Evolutionary conservation across 306 rosid species (phyloP), one percentile per base, ranked within the genome.

Genomic region (Trifolium fragiferum): DNA sequence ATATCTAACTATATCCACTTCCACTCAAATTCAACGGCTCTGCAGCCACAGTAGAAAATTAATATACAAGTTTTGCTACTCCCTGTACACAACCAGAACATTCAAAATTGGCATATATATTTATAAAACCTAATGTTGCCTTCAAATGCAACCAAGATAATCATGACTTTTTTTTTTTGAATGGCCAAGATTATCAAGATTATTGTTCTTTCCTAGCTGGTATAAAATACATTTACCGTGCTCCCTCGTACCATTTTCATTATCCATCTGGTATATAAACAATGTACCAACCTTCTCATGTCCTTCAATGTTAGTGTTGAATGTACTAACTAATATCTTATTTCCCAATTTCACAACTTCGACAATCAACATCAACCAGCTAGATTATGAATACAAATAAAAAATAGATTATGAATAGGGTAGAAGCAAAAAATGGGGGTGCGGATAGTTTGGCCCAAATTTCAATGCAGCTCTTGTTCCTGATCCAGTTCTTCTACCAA

Each of bases 221-320:
- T 27, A 27, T 27, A 27, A 27, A 27, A 27, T 14, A 35, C 51
- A 15, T 15, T 15, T 6, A 6, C 4, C 38, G 38, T 33, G 37
- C 7, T 1, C 6, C 1, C 20, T 49, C 10, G 6, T 16, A 14
- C 19, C 53, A 16, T 58, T 53, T 57, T 41, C 44, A 23, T 65
- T 23, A 63, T 62, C 51, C 13, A 18, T 65, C 18, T 43, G 3
- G 15, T 27, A 37, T 50, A 43, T 32, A 51, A 60, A 47, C 62
- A 46, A 61, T 47, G 49, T 46, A 19, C 78, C 70, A 61, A 74
- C 61, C 53, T 33, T 49, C 41, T 63, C 14, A 63, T 63, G 63
- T 63, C 62, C 25, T 59, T 50, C 8, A 30, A 30, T 68, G 46
- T 30, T 23, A 46, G 46, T 30, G 74, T 68, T 47, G 35, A 9